These are phyloP conservation scores for Rubia balearica DNA, from an alignment of 305 asterid genomes.

Conservation along the genomic window DNA sequence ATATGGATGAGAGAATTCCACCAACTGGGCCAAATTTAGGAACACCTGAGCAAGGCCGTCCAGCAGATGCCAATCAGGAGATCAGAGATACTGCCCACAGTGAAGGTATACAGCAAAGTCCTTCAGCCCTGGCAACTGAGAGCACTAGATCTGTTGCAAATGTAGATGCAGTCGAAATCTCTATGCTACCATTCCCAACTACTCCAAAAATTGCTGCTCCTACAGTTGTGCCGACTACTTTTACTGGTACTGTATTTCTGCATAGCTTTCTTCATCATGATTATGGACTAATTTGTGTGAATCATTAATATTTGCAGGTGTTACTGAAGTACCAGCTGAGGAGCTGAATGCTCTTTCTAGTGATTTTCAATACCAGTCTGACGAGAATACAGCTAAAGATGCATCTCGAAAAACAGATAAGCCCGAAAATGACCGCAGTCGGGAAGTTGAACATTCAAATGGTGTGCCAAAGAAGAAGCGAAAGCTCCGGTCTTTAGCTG, in stretches of 20 bases:
- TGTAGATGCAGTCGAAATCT: not conserved
- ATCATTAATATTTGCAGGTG: conserved; percentile 1
- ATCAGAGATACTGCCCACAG: not conserved
- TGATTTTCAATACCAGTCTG: not conserved
- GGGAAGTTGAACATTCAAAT: not conserved
- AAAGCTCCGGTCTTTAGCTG: conserved; percentile 26
- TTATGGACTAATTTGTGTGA: not conserved
- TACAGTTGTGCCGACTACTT: conserved; percentile 12
- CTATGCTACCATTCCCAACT: not conserved
- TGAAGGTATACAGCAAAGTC: not conserved
- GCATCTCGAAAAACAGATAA: conserved; percentile 1
- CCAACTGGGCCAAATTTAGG: not conserved
- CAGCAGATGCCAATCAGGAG: not conserved
- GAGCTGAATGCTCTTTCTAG: not conserved
- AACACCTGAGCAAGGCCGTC: not conserved
- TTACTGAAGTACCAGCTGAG: not conserved
- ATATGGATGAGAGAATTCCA: not conserved
- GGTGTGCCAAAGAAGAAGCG: not conserved
- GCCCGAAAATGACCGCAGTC: conserved; percentile 8
- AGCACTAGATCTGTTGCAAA: conserved; percentile 16
- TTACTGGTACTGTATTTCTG: conserved; percentile 8
- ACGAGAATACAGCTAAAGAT: not conserved
- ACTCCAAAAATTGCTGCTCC: conserved; percentile 16
- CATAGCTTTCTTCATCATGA: not conserved
- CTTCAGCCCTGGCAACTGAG: not conserved